Evolutionary conservation across 805 yeast species (phyloP).

Genomic region (Schizosaccharomyces pombe): DNA sequence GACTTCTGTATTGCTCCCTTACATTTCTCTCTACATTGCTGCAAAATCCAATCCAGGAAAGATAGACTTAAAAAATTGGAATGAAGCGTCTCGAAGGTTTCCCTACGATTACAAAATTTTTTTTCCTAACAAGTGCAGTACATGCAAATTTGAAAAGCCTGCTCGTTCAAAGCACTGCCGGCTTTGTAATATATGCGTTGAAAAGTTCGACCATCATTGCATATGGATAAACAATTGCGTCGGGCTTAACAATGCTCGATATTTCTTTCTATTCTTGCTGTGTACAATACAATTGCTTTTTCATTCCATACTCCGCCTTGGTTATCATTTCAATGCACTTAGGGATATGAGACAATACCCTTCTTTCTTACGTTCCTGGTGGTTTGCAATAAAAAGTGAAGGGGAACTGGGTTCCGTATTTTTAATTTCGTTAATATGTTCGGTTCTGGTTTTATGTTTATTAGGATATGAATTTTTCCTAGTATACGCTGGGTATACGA

Average conservation of each 20-base stretch:
- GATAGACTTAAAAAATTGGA: conserved; percentile 13
- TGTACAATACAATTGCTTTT: conserved; percentile 24
- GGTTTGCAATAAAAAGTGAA: conserved; percentile 7
- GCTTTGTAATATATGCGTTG: conserved; percentile 25
- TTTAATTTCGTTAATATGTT: conserved; percentile 15
- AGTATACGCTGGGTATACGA: conserved; percentile 44
- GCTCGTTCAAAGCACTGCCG: conserved; percentile 42
- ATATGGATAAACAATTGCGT: conserved; percentile 40
- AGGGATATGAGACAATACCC: not conserved
- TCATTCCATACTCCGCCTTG: conserved; percentile 18
- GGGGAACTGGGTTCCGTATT: conserved; percentile 19
- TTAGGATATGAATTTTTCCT: conserved; percentile 24
- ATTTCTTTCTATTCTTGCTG: conserved; percentile 33
- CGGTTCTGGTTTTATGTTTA: conserved; percentile 24
- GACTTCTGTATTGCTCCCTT: conserved; percentile 12
- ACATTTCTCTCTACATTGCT: conserved; percentile 12
- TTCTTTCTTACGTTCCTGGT: not conserved
- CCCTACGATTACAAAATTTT: conserved; percentile 30
- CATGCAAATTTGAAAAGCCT: conserved; percentile 27
- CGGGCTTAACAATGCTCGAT: conserved; percentile 35
- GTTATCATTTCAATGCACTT: not conserved
- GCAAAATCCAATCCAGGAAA: conserved; percentile 20
- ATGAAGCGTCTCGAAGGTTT: conserved; percentile 12
- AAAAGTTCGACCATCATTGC: conserved; percentile 36
- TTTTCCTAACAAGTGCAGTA: conserved; percentile 23